These are phyloP conservation scores for Rhizomucor miehei DNA, from an alignment of 371 early-diverging fungal species.

Conservation along the genomic window DNA sequence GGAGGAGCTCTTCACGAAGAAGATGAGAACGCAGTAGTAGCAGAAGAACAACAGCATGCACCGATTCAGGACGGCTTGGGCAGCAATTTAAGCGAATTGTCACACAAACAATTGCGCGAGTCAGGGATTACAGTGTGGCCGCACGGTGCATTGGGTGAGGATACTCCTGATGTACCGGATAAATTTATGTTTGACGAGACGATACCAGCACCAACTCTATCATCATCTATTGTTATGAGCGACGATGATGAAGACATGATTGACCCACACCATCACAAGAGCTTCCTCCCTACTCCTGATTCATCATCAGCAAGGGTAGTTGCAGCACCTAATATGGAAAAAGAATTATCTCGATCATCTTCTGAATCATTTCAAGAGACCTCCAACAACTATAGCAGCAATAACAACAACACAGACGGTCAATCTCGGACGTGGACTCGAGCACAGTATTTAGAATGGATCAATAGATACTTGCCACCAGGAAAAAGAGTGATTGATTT, in stretches of 20 bases:
- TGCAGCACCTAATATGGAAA: not conserved
- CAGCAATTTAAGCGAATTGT: too few species aligned
- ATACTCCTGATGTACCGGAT: constrained; percentile 8
- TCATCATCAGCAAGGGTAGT: not conserved
- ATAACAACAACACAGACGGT: too few species aligned
- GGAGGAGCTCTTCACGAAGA: not conserved
- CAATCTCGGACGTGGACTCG: constrained; percentile 27
- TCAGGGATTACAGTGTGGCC: constrained; percentile 14
- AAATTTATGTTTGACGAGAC: constrained; percentile 7
- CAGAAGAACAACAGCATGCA: not conserved
- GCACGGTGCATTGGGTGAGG: not conserved
- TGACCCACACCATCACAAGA: constrained; percentile 19
- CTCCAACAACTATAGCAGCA: not conserved
- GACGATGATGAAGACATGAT: constrained; percentile 27
- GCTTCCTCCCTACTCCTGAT: too few species aligned
- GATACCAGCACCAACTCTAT: constrained; percentile 10
- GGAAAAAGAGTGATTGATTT: constrained; percentile 42
- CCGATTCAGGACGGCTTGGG: not conserved
- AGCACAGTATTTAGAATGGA: constrained; percentile 56
- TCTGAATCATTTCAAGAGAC: not conserved
- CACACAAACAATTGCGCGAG: constrained; percentile 8
- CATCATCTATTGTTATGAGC: constrained; percentile 9
- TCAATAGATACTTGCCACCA: constrained; percentile 44
- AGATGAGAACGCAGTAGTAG: not conserved
- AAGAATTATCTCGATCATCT: constrained; percentile 9